phyloP scores from a whole-genome alignment of 2,329 filamentous ascomycete species.

The Sordariomycetes sp. region DNA sequence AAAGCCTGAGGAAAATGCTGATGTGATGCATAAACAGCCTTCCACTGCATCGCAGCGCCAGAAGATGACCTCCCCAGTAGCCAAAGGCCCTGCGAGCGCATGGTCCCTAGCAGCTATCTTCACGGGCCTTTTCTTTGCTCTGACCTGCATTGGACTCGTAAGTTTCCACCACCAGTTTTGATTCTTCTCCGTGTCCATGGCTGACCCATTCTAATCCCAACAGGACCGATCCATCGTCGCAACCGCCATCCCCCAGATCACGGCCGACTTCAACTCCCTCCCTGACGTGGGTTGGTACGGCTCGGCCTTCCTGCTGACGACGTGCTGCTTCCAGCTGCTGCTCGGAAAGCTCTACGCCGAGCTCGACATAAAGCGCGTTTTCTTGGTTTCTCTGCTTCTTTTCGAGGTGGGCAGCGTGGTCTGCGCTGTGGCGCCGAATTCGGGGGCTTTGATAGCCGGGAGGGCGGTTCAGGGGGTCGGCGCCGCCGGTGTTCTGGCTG shows the following conservation, averaged over 20 bases:
- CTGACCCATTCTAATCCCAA: too few species aligned
- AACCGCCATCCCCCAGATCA: constrained; percentile 39
- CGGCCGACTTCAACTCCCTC: constrained; percentile 41
- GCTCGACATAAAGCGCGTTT: constrained; percentile 30
- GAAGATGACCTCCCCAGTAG: too few species aligned
- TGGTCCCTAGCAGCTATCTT: too few species aligned
- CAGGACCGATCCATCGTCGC: too few species aligned
- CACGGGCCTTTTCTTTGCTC: too few species aligned
- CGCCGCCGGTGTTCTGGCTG: constrained; percentile 7
- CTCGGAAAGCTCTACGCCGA: constrained; percentile 43
- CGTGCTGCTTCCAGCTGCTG: constrained; percentile 41
- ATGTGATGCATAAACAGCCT: too few species aligned
- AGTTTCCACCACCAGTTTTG: too few species aligned
- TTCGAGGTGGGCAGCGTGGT: constrained; percentile 7
- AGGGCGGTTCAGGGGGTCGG: constrained; percentile 8
- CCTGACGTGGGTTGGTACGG: constrained; percentile 54
- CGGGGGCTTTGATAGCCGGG: constrained; percentile 8
- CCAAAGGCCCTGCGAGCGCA: too few species aligned
- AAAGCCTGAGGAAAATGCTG: too few species aligned
- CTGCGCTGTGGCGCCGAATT: constrained; percentile 7
- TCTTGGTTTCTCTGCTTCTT: constrained; percentile 8
- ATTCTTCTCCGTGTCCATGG: too few species aligned
- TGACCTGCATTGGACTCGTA: too few species aligned
- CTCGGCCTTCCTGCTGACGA: constrained; percentile 50
- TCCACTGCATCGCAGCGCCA: too few species aligned